Conservation (phyloP, 352 stramenopile genomes). For the Aphanomyces astaci region DNA sequence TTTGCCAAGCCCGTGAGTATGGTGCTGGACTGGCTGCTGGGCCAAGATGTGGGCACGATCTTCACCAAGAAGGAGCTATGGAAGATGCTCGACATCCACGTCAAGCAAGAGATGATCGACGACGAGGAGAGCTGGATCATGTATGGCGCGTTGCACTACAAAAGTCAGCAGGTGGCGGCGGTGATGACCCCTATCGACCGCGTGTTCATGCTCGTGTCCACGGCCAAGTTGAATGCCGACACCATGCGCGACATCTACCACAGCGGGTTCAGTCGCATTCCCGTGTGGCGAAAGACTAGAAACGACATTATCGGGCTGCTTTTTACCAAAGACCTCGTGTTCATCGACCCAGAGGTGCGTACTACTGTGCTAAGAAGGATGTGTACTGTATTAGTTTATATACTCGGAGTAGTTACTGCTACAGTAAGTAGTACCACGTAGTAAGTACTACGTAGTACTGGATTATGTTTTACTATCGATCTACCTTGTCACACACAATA, state of each 20-base stretch:
- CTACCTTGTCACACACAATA: too few species aligned
- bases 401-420: too few species aligned
- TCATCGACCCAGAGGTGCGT: constrained; percentile 97
- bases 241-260: constrained; percentile 95
- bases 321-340: constrained; percentile 98
- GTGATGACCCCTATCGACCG: constrained; percentile 93
- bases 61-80: constrained; percentile 92
- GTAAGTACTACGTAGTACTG: too few species aligned
- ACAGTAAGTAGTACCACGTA: too few species aligned
- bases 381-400: too few species aligned
- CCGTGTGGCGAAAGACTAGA: constrained; percentile 68
- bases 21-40: constrained; percentile 87
- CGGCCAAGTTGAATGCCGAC: constrained; percentile 45
- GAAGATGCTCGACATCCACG: constrained; percentile 95
- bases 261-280: constrained; percentile 93
- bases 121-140: constrained; percentile 91
- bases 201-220: constrained; percentile 86
- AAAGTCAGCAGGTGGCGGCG: constrained; percentile 81
- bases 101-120: constrained; percentile 90
- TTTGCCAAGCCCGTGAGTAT: constrained; percentile 91
- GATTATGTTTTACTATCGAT: too few species aligned
- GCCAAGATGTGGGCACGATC: constrained; percentile 92
- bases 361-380: too few species aligned
- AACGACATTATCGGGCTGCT: constrained; percentile 96
- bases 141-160: constrained; percentile 91